Base-by-base conservation (phyloP, 2,329 filamentous ascomycete species). In the Alternaria sp. region DNA sequence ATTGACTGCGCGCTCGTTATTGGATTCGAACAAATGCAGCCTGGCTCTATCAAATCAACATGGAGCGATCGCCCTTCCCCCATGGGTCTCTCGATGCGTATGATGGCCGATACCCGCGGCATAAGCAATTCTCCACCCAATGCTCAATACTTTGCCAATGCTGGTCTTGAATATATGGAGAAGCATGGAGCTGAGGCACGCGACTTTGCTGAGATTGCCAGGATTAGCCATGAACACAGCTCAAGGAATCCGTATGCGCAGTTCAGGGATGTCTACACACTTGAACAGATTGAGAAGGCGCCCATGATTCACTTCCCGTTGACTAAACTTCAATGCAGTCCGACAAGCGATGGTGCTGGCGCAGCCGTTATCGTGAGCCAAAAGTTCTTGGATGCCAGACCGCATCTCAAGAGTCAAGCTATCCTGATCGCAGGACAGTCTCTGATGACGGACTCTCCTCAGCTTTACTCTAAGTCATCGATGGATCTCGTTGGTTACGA, bases 21-120 rank as follows among this genome's bases (percentile, higher is more conserved):
- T 20, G 94, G 94, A 10, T 97, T 97, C 71, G 94, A 98, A 85
- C 97, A 97, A 86, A 98, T 98, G 94, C 92, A 90, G 82, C 90
- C 91, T 0, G 94, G 94, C 18, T 92, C 89, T 66, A 85, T 98
- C 68, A 89, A 93, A 81, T 87, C 84, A 63, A 88, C 90, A 80
- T 97, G 91, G 83, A 89, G 92, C 62, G 94, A 97, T 77, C 86
- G 94, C 20, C 87, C 89, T 66, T 93, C 90, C 72, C 93, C 94
- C 2, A 90, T 88, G 3, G 90, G 89, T 32, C 91, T 90, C 5
- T 87, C 89, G 0, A 84, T 84, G 60, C 85, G 85, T 74, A 94
- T 97, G 90, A 94, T 97, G 92, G 86, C 85, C 30, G 88, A 88
- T 68, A 97, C 93, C 0, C 83, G 92, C 44, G 94, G 93, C 3